Evolutionary conservation across 2,329 filamentous ascomycete genomes (phyloP), one percentile per base, ranked within the genome.

Genomic region (Aspergillus candidus): DNA sequence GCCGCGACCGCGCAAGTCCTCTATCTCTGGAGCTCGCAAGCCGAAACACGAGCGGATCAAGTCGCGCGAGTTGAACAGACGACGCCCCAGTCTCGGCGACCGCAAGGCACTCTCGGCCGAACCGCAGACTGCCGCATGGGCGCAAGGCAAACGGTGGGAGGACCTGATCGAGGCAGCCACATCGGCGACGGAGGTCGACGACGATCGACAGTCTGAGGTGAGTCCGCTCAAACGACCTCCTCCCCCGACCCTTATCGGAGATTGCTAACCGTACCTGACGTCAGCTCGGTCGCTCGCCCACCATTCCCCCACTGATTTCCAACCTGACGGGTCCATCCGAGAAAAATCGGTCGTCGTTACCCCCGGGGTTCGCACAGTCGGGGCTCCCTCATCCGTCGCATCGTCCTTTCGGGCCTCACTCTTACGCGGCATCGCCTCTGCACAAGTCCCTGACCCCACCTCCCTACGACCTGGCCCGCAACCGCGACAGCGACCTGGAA

Each of bases 121-220:
- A 67, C 89, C 90, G 17, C 79, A 84, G 44, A 82, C 80, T 14
- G 84, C 86, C 47, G 86, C 77, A 13, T 79, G 77, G 57, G 72
- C 78, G 38, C 81, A 86, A 68, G 89, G 88, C 53, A 94, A 93
- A 71, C 79, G 91, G 58, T 97, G 91, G 93, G 88, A 95, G 67
- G 91, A 97, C 66, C 76, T 97, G 48, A 94, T 97, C 53, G 90
- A 96, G 67, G 91, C 91, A 41, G 91, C 87, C 43, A 89, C 91
- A 29, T 95, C 88, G 49, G 89, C 90, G 22, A 94, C 88, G 3
- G 90, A 94, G 70, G 91, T 84, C 58, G 78, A 93, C 61, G 88
- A 94, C 64, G 89, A 93, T 52, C 70, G 75, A 61, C 87, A 90
- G 53, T 72, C 78, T 61, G 90, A 95, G 67, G 80, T 91, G 63